phyloP scores from a whole-genome alignment of 495 filamentous ascomycete species.

The Amorphotheca resinae region DNA sequence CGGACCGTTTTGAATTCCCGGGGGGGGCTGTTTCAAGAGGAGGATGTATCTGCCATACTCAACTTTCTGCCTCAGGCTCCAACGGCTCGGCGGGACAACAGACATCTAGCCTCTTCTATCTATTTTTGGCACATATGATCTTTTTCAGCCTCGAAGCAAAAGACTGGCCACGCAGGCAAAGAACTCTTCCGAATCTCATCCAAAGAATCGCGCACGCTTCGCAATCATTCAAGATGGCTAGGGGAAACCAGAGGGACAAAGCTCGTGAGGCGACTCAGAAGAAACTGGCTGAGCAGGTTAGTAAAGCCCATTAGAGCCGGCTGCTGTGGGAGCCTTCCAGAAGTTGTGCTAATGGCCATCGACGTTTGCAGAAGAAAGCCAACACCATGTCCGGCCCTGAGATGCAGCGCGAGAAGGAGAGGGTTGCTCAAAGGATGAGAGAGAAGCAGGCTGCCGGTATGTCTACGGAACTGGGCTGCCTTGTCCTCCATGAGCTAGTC shows the following conservation, averaged over 20 bases:
- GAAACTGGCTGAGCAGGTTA: constrained; percentile 32
- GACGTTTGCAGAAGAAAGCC: constrained; percentile 43
- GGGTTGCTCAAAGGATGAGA: constrained; percentile 71
- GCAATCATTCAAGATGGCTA: constrained; percentile 52
- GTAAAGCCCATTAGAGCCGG: neutral
- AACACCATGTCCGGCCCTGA: constrained; percentile 52
- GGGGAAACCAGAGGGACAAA: constrained; percentile 88
- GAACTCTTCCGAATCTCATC: neutral
- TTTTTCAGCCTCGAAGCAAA: no score
- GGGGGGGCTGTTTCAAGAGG: no score
- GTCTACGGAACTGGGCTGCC: constrained; percentile 4
- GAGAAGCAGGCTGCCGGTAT: constrained; percentile 80
- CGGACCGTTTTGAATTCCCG: no score
- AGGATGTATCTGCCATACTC: no score
- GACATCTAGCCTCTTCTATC: no score
- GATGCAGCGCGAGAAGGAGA: constrained; percentile 60
- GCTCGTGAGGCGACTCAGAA: constrained; percentile 73
- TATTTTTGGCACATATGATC: no score
- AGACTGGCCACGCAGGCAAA: constrained; percentile 11
- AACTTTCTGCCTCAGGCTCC: no score
- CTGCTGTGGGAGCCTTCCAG: no score
- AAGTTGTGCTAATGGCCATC: constrained; percentile 19
- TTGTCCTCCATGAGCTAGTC: no score
- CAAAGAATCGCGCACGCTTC: constrained; percentile 10
- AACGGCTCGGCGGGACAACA: no score